phyloP scores from a whole-genome alignment of 2,329 filamentous ascomycete genomes.

The Albifimbria verrucaria region DNA sequence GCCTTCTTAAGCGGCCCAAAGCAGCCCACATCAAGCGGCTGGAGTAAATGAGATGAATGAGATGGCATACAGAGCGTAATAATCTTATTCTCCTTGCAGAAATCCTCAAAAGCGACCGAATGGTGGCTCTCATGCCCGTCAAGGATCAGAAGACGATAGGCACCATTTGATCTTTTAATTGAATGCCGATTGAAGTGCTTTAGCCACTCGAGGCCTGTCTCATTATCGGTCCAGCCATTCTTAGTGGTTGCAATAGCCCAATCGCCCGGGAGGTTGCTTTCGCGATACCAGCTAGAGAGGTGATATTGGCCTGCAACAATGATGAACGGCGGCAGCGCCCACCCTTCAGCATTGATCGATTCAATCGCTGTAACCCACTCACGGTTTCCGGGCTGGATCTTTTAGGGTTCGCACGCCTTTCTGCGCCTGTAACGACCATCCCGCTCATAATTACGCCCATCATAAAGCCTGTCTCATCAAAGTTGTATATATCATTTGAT shows the following conservation, averaged over 20 bases:
- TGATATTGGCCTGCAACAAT: conserved; percentile 9
- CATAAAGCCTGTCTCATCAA: conserved; percentile 6
- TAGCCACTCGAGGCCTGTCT: conserved; percentile 5
- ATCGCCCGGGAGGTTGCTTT: neutral
- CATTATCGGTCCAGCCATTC: neutral
- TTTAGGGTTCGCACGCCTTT: neutral
- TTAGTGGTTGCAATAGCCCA: neutral
- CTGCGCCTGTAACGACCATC: conserved; percentile 3
- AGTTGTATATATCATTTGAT: neutral
- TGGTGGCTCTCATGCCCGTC: neutral
- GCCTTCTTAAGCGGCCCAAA: too few relatives aligned
- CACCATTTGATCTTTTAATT: neutral
- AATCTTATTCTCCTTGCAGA: neutral
- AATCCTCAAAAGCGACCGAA: neutral
- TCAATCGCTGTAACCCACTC: conserved; percentile 9
- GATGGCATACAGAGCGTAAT: too few relatives aligned
- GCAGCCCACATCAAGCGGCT: too few relatives aligned
- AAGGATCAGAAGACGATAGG: conserved; percentile 1
- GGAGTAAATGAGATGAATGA: too few relatives aligned
- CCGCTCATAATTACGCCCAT: conserved; percentile 4
- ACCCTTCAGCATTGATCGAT: conserved; percentile 4
- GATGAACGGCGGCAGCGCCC: conserved; percentile 9
- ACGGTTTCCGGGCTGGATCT: conserved; percentile 6
- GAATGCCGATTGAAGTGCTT: neutral
- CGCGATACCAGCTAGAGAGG: neutral